phyloP scores from a whole-genome alignment of 1,139 yeast genomes.

The Taphrina wiesneri region DNA sequence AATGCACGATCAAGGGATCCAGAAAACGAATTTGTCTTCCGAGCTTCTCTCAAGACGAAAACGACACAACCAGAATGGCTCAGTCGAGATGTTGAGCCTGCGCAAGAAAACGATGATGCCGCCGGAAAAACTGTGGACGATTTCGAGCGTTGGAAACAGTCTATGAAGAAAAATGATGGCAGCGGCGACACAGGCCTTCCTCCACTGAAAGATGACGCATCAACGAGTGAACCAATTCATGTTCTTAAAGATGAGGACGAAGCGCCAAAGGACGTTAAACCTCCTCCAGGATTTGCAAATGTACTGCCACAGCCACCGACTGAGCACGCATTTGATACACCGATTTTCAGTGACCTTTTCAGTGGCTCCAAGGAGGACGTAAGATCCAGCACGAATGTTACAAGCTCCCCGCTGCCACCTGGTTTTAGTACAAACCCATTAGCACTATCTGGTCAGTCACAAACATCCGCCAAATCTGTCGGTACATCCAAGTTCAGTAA shows the following conservation, averaged over 20 bases:
- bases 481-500: slow-evolving; percentile 28
- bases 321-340: background rate
- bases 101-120: background rate
- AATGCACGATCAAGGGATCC: background rate
- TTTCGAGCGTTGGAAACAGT: slow-evolving; percentile 30
- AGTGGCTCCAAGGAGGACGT: background rate
- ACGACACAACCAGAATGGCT: slow-evolving; percentile 15
- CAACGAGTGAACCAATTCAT: background rate
- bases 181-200: slow-evolving; percentile 17
- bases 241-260: background rate
- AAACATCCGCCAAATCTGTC: background rate
- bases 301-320: background rate
- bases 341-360: background rate
- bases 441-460: background rate
- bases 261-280: slow-evolving; percentile 2
- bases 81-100: background rate
- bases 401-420: background rate
- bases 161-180: slow-evolving; percentile 26
- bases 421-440: background rate
- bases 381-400: background rate
- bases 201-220: background rate
- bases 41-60: background rate
- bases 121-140: slow-evolving; percentile 27
- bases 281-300: slow-evolving; percentile 15
- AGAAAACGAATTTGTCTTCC: background rate